phyloP scores from a whole-genome alignment of 2,329 filamentous ascomycete genomes.

The Colletotrichum godetiae region DNA sequence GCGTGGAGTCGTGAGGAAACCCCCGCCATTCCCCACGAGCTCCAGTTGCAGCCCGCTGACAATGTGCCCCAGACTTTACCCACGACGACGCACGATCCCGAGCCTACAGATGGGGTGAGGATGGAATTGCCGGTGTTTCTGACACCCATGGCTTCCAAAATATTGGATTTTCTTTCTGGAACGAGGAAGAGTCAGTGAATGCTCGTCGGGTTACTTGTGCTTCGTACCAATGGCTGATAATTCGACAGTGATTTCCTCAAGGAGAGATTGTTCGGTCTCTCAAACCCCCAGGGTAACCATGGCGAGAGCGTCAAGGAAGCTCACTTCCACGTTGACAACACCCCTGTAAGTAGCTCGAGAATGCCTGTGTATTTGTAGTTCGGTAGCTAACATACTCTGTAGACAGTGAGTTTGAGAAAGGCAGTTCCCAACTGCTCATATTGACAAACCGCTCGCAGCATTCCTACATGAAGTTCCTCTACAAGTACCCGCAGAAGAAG shows the following conservation, averaged over 20 bases:
- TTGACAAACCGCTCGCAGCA: conserved; percentile 66
- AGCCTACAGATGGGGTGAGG: conserved; percentile 94
- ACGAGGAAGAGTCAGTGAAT: conserved; percentile 84
- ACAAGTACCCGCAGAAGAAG: conserved; percentile 93
- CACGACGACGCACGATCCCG: conserved; percentile 92
- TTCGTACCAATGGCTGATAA: conserved; percentile 49
- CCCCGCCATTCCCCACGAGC: conserved; percentile 25
- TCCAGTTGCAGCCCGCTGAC: conserved; percentile 36
- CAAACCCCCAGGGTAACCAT: conserved; percentile 96
- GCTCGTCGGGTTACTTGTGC: conserved; percentile 37
- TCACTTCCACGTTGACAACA: conserved; percentile 97
- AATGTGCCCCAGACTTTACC: conserved; percentile 78
- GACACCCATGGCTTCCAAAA: conserved; percentile 93
- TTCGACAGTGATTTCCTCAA: conserved; percentile 84
- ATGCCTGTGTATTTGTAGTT: not conserved
- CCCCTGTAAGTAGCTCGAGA: conserved; percentile 64
- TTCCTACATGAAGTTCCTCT: conserved; percentile 98
- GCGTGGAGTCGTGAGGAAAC: conserved; percentile 88
- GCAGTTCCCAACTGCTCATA: not conserved
- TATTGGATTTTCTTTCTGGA: conserved; percentile 97
- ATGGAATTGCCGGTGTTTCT: conserved; percentile 93
- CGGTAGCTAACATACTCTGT: conserved; percentile 8
- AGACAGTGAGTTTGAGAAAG: conserved; percentile 33
- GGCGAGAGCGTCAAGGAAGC: conserved; percentile 97
- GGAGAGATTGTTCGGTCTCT: conserved; percentile 93